Base-by-base conservation (phyloP, 805 yeast genomes). In the Candida orba region DNA sequence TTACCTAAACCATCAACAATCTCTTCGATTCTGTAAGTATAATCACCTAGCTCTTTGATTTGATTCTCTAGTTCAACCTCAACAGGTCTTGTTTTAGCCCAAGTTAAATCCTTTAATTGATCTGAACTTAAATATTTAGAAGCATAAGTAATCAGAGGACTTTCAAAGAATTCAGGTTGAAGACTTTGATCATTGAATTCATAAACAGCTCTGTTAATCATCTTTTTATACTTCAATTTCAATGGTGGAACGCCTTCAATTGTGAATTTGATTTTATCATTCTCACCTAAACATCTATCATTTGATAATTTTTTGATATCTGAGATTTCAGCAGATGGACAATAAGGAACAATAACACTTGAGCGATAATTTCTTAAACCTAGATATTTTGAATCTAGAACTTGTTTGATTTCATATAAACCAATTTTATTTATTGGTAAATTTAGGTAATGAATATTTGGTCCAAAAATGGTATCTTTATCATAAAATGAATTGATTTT, bases 201-300 rank as follows among this genome's bases (percentile, higher is more conserved):
- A 13, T 63, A 60, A n/a, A 55, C 56, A 22, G 65, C 54, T 24
- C 58, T 67, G 44, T 65, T 64, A 20, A 72, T 59, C 14, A 67
- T 52, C 47, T 77, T 78, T 37, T 71, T 73, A 55, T 81, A 82
- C 35, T 69, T 66, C 31, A 84, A 63, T 20, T 73, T 74, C 45
- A 84, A 62, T 0, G 99, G 98, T 1, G 91, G 81, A 2, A 88
- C 84, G 42, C 98, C 97, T 17, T 68, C 63, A 1, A 81, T 75
- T 2, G 72, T 67, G 29, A 91, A 69, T 13, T 64, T 63, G 1
- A 81, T 63, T 20, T 72, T 64, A 50, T 79, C 85, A 4, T 60
- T 40, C 15, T 72, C 78, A 29, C 82, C 86, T 31, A 79, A 65
- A 66, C 98, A 93, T 50, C 75, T 71, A 52, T 80, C 77, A 13